phyloP scores from a whole-genome alignment of 2,329 filamentous ascomycete species.

The Paradendryphiella salina region DNA sequence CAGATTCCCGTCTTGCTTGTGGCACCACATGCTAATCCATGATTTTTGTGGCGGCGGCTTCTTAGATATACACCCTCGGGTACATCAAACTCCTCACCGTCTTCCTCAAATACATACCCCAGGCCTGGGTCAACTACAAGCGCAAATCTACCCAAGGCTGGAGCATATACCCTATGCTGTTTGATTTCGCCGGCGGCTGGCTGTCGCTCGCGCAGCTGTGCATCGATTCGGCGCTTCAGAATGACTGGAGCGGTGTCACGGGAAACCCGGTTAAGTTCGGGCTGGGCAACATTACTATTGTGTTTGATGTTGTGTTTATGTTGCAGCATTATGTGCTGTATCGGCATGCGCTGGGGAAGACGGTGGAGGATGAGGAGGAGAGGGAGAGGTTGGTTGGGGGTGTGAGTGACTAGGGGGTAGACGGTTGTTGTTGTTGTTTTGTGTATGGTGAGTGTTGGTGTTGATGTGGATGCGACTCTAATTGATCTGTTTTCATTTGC shows the following conservation, averaged over 20 bases:
- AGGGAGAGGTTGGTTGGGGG: slow-evolving; percentile 27
- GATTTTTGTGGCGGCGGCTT: too few relatives aligned
- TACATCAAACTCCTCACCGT: slow-evolving; percentile 91
- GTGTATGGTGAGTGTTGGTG: too few relatives aligned
- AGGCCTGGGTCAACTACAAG: slow-evolving; percentile 71
- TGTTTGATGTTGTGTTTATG: slow-evolving; percentile 87
- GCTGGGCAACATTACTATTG: slow-evolving; percentile 79
- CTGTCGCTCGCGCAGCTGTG: slow-evolving; percentile 79
- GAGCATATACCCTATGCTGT: slow-evolving; percentile 80
- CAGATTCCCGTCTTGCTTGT: too few relatives aligned
- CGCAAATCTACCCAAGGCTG: slow-evolving; percentile 86
- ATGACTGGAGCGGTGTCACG: slow-evolving; percentile 86
- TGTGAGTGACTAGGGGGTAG: background rate
- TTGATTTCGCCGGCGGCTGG: slow-evolving; percentile 80
- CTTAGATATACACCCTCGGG: slow-evolving; percentile 67
- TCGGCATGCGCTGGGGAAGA: slow-evolving; percentile 33
- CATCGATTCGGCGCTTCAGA: slow-evolving; percentile 81
- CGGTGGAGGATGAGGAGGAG: slow-evolving; percentile 35
- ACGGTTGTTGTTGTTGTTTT: too few relatives aligned
- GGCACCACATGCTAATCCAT: too few relatives aligned
- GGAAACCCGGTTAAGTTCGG: slow-evolving; percentile 92
- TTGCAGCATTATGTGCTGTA: slow-evolving; percentile 88
- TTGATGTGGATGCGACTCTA: too few relatives aligned
- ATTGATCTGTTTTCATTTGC: too few relatives aligned
- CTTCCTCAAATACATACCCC: slow-evolving; percentile 86